Percentiles rank a stretch among this genome's conserved stretches.
Conservation (phyloP, 768 basidiomycete genomes). For the Pleurotus cornucopiae region DNA sequence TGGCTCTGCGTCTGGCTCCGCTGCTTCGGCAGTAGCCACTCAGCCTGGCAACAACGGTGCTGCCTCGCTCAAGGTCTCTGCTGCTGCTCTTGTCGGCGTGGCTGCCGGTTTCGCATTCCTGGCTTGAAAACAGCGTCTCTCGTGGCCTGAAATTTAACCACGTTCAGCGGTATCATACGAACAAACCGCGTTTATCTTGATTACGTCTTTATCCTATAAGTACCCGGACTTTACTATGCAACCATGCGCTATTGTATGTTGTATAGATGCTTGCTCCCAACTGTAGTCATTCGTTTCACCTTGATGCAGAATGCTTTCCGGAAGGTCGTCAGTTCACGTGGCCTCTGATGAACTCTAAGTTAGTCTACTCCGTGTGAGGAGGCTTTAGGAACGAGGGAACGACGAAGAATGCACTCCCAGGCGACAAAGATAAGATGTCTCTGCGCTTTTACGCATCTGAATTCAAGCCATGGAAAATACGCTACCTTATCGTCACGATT, state of each 20-base stretch:
- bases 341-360: too few species aligned
- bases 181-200: not conserved
- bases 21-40: slow-evolving; percentile 12
- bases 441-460: too few species aligned
- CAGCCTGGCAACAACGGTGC: slow-evolving; percentile 7
- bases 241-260: not conserved
- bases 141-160: not conserved
- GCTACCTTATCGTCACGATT: too few species aligned
- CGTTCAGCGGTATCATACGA: not conserved
- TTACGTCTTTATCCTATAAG: too few species aligned
- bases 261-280: not conserved
- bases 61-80: slow-evolving; percentile 7
- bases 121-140: not conserved
- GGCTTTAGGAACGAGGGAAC: too few species aligned
- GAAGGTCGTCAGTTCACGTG: too few species aligned
- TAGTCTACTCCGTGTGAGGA: too few species aligned
- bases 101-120: slow-evolving; percentile 10
- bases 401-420: too few species aligned
- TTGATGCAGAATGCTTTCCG: too few species aligned
- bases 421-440: too few species aligned
- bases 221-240: not conserved
- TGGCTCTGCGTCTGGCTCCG: slow-evolving; percentile 20
- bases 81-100: slow-evolving; percentile 9
- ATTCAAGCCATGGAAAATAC: too few species aligned
- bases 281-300: not conserved